Conservation (phyloP, 441 rosid species). For the Populus hybrid region DNA sequence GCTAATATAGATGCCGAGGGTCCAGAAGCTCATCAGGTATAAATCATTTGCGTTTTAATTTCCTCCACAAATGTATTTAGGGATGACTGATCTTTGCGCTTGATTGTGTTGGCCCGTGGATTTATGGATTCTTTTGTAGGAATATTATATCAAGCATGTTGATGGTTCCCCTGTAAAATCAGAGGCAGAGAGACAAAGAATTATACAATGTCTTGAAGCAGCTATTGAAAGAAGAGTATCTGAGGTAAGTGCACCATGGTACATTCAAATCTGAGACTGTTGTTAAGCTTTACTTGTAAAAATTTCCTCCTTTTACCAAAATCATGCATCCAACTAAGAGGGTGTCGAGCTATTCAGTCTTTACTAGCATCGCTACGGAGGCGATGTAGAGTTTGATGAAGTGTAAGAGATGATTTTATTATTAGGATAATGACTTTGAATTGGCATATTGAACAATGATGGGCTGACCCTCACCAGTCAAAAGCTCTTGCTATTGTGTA, state of each 20-base stretch:
- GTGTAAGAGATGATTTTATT: too few relatives aligned
- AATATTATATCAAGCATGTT: slow-evolving; percentile 73
- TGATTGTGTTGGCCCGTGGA: not conserved
- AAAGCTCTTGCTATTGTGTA: too few relatives aligned
- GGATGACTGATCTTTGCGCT: not conserved
- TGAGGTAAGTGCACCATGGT: slow-evolving; percentile 47
- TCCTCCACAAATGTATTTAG: not conserved
- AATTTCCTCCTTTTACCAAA: not conserved
- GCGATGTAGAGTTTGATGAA: too few relatives aligned
- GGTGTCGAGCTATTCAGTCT: too few relatives aligned
- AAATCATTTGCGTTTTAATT: slow-evolving; percentile 2
- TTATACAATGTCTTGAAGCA: slow-evolving; percentile 87
- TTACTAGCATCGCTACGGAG: too few relatives aligned
- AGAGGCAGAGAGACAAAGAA: slow-evolving; percentile 84
- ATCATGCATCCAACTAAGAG: not conserved
- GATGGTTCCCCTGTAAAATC: slow-evolving; percentile 94
- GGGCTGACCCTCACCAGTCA: too few relatives aligned
- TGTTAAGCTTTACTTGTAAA: not conserved
- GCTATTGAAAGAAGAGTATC: slow-evolving; percentile 91
- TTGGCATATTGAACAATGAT: too few relatives aligned
- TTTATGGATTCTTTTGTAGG: slow-evolving; percentile 41
- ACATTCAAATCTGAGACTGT: not conserved
- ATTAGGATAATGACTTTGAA: too few relatives aligned
- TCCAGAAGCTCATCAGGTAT: slow-evolving; percentile 80
- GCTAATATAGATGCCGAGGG: slow-evolving; percentile 75